A percentile compares a stretch with the other conserved stretches of the same genome.
phyloP scores from a whole-genome alignment of 108 stramenopile genomes.

The Pseudonitzschia multiseries region DNA sequence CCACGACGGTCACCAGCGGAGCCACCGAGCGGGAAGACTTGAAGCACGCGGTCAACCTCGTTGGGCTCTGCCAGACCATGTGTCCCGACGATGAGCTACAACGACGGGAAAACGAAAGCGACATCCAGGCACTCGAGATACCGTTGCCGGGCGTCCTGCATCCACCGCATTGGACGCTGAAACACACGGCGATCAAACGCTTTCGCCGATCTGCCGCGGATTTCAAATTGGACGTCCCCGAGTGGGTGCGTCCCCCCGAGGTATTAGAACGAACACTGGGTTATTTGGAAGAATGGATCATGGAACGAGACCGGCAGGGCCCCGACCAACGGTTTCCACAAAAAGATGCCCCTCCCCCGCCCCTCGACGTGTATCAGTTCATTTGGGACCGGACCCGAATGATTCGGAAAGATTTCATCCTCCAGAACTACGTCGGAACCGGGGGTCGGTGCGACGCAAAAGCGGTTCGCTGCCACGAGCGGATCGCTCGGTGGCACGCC shows the following conservation, averaged over 20 bases:
- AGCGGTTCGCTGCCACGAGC: constrained; percentile 86
- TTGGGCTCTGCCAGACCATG: constrained; percentile 75
- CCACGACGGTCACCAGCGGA: neutral
- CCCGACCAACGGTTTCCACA: constrained; percentile 71
- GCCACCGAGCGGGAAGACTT: constrained; percentile 39
- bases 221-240: constrained; percentile 84
- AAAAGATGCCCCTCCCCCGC: constrained; percentile 45
- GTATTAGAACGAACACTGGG: constrained; percentile 73
- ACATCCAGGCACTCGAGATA: constrained; percentile 83
- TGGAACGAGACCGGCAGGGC: constrained; percentile 92
- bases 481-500: constrained; percentile 88
- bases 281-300: constrained; percentile 90
- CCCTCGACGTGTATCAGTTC: constrained; percentile 88
- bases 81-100: constrained; percentile 85
- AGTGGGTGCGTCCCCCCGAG: constrained; percentile 82
- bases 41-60: constrained; percentile 56
- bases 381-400: constrained; percentile 89
- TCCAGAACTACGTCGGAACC: constrained; percentile 89
- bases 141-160: constrained; percentile 71
- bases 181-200: constrained; percentile 80
- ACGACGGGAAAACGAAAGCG: constrained; percentile 71
- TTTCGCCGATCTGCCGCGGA: constrained; percentile 90
- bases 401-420: constrained; percentile 87
- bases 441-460: constrained; percentile 81
- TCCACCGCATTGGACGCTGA: constrained; percentile 75